Base-by-base conservation (phyloP, 371 early-diverging fungal genomes). In the Capniomyces stellatus region DNA sequence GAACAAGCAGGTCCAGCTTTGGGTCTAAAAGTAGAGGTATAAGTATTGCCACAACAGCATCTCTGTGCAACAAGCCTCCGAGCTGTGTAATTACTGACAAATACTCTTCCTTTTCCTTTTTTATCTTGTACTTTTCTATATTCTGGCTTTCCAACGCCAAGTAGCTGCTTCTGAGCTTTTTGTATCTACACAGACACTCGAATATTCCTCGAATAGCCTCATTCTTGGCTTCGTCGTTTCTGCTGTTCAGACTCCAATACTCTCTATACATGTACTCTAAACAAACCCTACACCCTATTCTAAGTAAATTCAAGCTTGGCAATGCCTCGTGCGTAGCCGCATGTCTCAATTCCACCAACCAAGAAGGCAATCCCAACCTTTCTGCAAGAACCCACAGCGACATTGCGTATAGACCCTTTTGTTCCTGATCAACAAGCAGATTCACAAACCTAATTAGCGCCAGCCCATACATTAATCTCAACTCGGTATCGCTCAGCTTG, bases 271-370 rank as follows among this genome's bases (percentile, higher is more conserved):
- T 66, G 75, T 76, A 77, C 10, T 57, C 43, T 21, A 73, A 63
- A 6, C 73, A 73, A 62, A 75, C 76, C 1, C 39, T 46, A 52
- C 75, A 71, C 0, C 71, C 75, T 3, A 66, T 44, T n/a, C 74
- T 60, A 49, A 78, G 58, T 1, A 75, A 51, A 1, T 64, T 29
- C 29, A 78, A 55, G 4, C 61, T 60, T 3, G 79, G 79, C 2
- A 78, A 55, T 25, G 63, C 50, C 52, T 75, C 77, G 53, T 78
- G 79, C 15, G 79, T 78, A 1, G 67, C 77, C 1, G 71, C 64
- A 51, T 78, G 79, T 8, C 79, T 54, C 25, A 78, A 63, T 56
- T 78, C 79, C 28, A 78, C 79, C 54, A 78, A 75, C 77, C 78
- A 78, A n/a, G 64, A 59, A 1, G 79, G 79, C 46, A 78, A 64